phyloP scores from a whole-genome alignment of 176 grass and related monocot genomes.

The Hordeum vulgare region DNA sequence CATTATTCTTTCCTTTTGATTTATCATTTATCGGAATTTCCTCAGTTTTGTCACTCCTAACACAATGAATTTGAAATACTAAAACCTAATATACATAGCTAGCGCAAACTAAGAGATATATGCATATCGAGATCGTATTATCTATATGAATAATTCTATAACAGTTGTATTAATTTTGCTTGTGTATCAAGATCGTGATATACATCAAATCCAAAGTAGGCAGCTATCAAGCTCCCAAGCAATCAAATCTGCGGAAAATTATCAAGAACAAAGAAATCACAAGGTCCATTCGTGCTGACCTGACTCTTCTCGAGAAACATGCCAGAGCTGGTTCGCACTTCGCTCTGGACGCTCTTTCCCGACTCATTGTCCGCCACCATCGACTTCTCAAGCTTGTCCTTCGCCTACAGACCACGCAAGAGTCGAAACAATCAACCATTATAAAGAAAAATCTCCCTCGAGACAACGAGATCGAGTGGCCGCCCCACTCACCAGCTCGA shows the following conservation, averaged over 20 bases:
- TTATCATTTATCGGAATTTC: neutral
- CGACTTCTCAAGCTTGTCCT: conserved; percentile 81
- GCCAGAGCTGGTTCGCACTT: conserved; percentile 80
- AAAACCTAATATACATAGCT: neutral
- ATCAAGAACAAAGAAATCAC: neutral
- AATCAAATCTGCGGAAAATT: neutral
- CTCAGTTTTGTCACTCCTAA: neutral
- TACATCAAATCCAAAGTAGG: neutral
- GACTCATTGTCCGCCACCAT: conserved; percentile 83
- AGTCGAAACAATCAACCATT: neutral
- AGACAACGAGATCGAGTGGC: conserved; percentile 5
- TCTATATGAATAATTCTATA: neutral
- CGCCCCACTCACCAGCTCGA: conserved; percentile 45
- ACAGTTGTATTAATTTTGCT: neutral
- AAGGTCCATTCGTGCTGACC: conserved; percentile 23
- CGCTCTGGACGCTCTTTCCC: conserved; percentile 64
- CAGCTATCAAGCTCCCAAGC: neutral
- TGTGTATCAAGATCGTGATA: neutral
- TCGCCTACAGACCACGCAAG: conserved; percentile 33
- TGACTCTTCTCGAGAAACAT: conserved; percentile 84
- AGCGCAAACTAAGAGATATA: neutral
- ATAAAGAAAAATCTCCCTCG: neutral
- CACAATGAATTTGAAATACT: neutral
- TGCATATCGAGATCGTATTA: neutral
- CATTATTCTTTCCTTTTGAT: neutral